A percentile compares a stretch with the other conserved stretches of the same genome.
Conservation (phyloP, 768 basidiomycete species). For the Filobasidium floriforme region DNA sequence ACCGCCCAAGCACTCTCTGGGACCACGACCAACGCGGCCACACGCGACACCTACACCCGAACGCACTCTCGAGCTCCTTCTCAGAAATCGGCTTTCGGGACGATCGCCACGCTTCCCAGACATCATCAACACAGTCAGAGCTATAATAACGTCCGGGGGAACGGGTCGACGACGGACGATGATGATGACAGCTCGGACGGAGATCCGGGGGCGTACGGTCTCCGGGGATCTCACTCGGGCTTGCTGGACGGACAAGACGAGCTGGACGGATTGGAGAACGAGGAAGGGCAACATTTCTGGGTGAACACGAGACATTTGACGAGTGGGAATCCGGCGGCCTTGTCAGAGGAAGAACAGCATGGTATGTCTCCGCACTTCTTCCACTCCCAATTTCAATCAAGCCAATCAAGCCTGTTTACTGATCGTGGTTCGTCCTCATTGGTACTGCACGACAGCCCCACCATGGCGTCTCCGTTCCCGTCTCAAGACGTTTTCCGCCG, state of each 20-base stretch:
- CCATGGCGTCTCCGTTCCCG: conserved; percentile 80
- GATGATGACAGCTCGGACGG: conserved; percentile 5
- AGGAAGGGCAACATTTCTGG: conserved; percentile 38
- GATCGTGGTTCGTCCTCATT: too few relatives aligned
- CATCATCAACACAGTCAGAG: too few relatives aligned
- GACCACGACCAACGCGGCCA: background rate
- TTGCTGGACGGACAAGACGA: conserved; percentile 7
- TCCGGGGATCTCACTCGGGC: background rate
- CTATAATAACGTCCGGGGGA: background rate
- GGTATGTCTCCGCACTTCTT: background rate
- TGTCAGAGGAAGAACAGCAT: conserved; percentile 30
- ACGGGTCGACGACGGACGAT: conserved; percentile 19
- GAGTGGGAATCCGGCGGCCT: conserved; percentile 69
- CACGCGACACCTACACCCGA: background rate
- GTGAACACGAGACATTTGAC: conserved; percentile 72
- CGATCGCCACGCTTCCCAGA: too few relatives aligned
- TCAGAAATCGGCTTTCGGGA: background rate
- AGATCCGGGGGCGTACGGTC: background rate
- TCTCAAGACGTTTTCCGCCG: conserved; percentile 80
- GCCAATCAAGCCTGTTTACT: background rate
- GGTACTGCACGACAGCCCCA: conserved; percentile 41
- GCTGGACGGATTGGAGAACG: background rate
- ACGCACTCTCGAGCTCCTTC: background rate
- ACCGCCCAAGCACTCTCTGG: conserved; percentile 34
- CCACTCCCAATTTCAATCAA: background rate